Evolutionary conservation across 2,329 filamentous ascomycete genomes (phyloP).

Genomic region (Cryphonectria carpinicola): DNA sequence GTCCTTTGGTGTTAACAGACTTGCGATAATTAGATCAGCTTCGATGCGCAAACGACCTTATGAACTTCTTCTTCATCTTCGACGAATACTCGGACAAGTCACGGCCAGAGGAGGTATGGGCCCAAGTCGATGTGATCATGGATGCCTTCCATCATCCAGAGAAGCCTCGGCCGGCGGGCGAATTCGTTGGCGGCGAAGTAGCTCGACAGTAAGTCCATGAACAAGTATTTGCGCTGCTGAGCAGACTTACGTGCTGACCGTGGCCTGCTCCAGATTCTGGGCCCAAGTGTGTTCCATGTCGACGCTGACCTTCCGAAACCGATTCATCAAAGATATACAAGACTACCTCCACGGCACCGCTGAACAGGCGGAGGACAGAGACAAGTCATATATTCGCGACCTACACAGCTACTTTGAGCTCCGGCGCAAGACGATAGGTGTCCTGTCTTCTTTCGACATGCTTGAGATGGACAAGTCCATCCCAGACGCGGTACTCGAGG

Average conservation of each 20-base stretch:
- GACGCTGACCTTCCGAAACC: slow-evolving; percentile 30
- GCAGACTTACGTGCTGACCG: neutral
- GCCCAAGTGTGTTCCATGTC: slow-evolving; percentile 24
- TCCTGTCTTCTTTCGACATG: slow-evolving; percentile 32
- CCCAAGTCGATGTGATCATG: slow-evolving; percentile 27
- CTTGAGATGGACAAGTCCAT: slow-evolving; percentile 34
- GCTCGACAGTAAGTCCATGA: slow-evolving; percentile 33
- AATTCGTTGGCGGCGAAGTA: slow-evolving; percentile 32
- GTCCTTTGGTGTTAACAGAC: neutral
- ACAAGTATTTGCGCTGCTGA: too few relatives aligned
- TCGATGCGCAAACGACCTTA: slow-evolving; percentile 32
- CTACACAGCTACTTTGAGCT: slow-evolving; percentile 34
- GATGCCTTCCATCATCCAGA: slow-evolving; percentile 32
- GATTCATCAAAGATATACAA: slow-evolving; percentile 33
- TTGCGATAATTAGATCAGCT: slow-evolving; percentile 23
- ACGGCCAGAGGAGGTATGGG: slow-evolving; percentile 13
- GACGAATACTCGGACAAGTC: slow-evolving; percentile 34
- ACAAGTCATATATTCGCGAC: slow-evolving; percentile 27
- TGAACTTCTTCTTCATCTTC: slow-evolving; percentile 37
- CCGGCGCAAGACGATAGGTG: slow-evolving; percentile 35
- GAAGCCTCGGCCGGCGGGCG: slow-evolving; percentile 28
- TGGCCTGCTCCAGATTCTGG: slow-evolving; percentile 33
- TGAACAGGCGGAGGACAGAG: slow-evolving; percentile 33
- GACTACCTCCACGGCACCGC: slow-evolving; percentile 34
- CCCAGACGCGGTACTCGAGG: slow-evolving; percentile 30